Evolutionary conservation across 2,329 filamentous ascomycete genomes (phyloP), one percentile per base, ranked within the genome.

Genomic region (Colletotrichum gloeosporioides): DNA sequence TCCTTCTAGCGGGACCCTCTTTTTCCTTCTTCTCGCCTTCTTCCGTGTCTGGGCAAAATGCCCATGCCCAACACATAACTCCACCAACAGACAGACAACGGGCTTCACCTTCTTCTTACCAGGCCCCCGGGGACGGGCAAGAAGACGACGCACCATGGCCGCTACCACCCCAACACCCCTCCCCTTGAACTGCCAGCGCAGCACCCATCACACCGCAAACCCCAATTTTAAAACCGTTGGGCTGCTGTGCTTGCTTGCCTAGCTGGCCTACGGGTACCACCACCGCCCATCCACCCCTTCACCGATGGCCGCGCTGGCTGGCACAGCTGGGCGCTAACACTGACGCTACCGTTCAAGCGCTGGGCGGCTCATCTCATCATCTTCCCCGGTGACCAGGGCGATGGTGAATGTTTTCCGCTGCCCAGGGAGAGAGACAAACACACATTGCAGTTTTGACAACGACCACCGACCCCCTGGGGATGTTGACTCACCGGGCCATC

Each of bases 21-120:
- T 73, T 73, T 76, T 73, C n/a, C 73, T 76, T 73, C 69, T 71
- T 59, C 61, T 76, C 73, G 59, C 73, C 73, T 76, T 76, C 73
- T 73, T 68, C 72, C 61, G 61, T 65, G 44, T 57, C 73, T 67
- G 53, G 62, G 36, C 63, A 39, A 65, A 71, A 71, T 64, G 32
- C 69, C 62, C 53, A 57, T 57, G 53, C 59, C 59, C 29, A 31
- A 61, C 29, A 62, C 68, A 31, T n/a, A 55, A 70, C 68, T 36
- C 39, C 39, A 59, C 69, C 62, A 72, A 67, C 62, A 55, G 36
- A 39, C 36, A 39, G 39, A 49, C 39, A 49, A 49, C 10, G 39
- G 3, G 62, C 69, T 31, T 34, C 65, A 68, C 39, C 69, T 22
- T 15, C 34, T 18, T 31, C 68, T 15, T 31, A 36, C n/a, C 22